These are phyloP conservation scores for Bruguiera sexangula DNA, from an alignment of 345 rosid species.

Conservation along the genomic window DNA sequence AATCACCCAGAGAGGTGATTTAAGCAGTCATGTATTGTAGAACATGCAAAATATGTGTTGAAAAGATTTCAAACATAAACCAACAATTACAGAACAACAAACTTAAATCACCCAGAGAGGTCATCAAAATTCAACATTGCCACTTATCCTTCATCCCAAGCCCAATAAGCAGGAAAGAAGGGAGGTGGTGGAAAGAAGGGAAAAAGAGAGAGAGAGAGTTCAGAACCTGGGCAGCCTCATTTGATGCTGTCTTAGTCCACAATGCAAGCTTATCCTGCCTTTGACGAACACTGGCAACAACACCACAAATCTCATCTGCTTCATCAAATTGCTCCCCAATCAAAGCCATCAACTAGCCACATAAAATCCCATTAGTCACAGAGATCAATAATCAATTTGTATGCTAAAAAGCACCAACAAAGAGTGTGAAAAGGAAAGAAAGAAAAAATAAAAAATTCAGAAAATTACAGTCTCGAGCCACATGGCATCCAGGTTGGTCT, in stretches of 20 bases:
- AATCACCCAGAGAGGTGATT: neutral
- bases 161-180: too few relatives aligned
- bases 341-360: slow-evolving; percentile 73
- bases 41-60: neutral
- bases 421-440: neutral
- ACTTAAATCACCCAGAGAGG: neutral
- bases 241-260: slow-evolving; percentile 85
- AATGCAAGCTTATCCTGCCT: slow-evolving; percentile 81
- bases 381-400: neutral
- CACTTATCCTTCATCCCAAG: neutral
- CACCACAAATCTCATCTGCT: slow-evolving; percentile 86
- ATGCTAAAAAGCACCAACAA: neutral
- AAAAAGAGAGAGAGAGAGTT: neutral
- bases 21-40: too few relatives aligned
- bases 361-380: slow-evolving; percentile 2
- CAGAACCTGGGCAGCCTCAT: slow-evolving; percentile 85
- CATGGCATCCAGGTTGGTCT: slow-evolving; percentile 53
- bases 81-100: neutral
- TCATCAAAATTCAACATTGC: neutral
- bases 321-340: slow-evolving; percentile 96
- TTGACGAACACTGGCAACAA: slow-evolving; percentile 85
- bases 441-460: neutral
- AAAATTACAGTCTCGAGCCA: slow-evolving; percentile 82
- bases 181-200: neutral
- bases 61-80: neutral